Percentiles rank a stretch among this genome's conserved stretches.
These are phyloP conservation scores for Azolla pinnata DNA, from an alignment of 75 land plant species.

Conservation along the genomic window DNA sequence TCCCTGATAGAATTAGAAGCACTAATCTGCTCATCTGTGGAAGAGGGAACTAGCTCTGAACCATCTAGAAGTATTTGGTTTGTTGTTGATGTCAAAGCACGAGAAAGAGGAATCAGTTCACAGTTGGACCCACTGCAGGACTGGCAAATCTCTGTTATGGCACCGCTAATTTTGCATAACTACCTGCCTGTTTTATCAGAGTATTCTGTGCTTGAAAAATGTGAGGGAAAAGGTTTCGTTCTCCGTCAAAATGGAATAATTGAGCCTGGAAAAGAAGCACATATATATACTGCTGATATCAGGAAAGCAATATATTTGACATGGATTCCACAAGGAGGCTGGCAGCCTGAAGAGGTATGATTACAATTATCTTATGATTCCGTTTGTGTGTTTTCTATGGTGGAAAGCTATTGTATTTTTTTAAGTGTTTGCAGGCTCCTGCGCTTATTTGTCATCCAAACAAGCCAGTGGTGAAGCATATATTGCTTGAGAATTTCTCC, in stretches of 20 bases:
- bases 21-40: slow-evolving; percentile 42
- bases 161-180: slow-evolving; percentile 65
- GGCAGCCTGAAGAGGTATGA: slow-evolving; percentile 66
- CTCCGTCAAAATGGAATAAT: slow-evolving; percentile 42
- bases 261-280: slow-evolving; percentile 49
- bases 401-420: no score
- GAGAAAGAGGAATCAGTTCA: slow-evolving; percentile 70
- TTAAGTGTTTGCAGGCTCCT: slow-evolving; percentile 45
- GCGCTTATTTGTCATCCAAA: slow-evolving; percentile 68
- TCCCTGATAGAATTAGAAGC: slow-evolving; percentile 45
- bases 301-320: slow-evolving; percentile 54
- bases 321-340: slow-evolving; percentile 68
- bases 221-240: slow-evolving; percentile 28
- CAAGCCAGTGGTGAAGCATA: slow-evolving; percentile 27
- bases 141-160: slow-evolving; percentile 51
- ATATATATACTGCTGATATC: slow-evolving; percentile 56
- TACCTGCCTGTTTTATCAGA: slow-evolving; percentile 69
- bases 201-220: slow-evolving; percentile 51
- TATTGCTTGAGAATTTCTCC: slow-evolving; percentile 46
- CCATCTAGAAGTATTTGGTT: slow-evolving; percentile 59
- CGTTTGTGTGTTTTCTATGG: no score
- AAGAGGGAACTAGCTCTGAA: slow-evolving; percentile 29
- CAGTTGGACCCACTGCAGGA: slow-evolving; percentile 67
- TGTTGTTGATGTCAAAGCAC: slow-evolving; percentile 52
- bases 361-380: no score